These are phyloP conservation scores for Ambrosiella beaveri DNA, from an alignment of 2,329 filamentous ascomycete species.

Conservation along the genomic window DNA sequence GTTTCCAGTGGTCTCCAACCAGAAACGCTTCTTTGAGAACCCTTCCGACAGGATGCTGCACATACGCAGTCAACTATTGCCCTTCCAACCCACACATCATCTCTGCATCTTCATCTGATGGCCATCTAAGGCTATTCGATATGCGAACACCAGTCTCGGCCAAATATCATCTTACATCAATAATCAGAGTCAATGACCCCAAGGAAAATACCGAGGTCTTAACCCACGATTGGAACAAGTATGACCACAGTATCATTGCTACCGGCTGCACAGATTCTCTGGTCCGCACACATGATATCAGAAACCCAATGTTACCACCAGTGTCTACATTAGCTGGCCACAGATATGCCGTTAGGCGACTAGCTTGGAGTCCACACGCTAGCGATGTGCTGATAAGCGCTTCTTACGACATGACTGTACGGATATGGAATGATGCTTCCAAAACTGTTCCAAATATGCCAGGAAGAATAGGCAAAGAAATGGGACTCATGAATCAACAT, in stretches of 20 bases:
- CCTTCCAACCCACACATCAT: constrained; percentile 75
- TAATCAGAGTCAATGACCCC: constrained; percentile 49
- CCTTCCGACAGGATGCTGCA: constrained; percentile 80
- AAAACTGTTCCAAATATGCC: constrained; percentile 19
- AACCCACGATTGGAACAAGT: constrained; percentile 99
- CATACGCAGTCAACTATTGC: constrained; percentile 81
- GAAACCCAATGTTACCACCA: constrained; percentile 56
- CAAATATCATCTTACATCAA: constrained; percentile 68
- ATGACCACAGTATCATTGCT: constrained; percentile 67
- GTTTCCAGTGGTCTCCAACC: constrained; percentile 60
- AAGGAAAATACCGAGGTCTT: constrained; percentile 62
- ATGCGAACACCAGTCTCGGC: constrained; percentile 71
- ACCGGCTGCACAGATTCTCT: constrained; percentile 76
- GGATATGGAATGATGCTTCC: constrained; percentile 71
- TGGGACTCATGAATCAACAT: constrained; percentile 79
- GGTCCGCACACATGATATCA: constrained; percentile 80
- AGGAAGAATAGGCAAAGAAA: constrained; percentile 42
- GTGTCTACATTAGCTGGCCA: constrained; percentile 64
- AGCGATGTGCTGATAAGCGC: constrained; percentile 72
- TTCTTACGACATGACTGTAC: constrained; percentile 95
- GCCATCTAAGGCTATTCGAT: constrained; percentile 78
- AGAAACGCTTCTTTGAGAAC: constrained; percentile 60
- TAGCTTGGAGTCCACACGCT: constrained; percentile 91
- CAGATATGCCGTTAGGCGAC: constrained; percentile 70
- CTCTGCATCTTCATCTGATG: constrained; percentile 78